Base-by-base conservation (phyloP, 1,139 yeast genomes). In the Saccharomycopsis crataegensis region DNA sequence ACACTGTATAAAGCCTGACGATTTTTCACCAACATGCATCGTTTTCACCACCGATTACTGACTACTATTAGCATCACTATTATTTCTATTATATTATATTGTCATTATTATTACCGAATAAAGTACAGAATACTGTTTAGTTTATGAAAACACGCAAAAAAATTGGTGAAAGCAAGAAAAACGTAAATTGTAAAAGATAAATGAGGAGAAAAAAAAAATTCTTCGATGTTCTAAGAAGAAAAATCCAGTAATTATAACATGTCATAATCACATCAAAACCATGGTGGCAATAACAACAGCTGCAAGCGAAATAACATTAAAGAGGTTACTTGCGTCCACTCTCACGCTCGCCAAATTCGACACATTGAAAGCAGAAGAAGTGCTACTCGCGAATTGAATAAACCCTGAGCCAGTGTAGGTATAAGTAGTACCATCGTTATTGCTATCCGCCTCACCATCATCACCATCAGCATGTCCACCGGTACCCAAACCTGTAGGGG, bases 401-500 rank as follows among this genome's bases (percentile, higher is more conserved):
- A 56, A 56, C n/a, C 61, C 54, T 16, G 67, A 59, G 12, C 38
- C 46, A n/a, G 58, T 55, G 34, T 53, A 55, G 4, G 64, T 58
- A 8, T 61, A 52, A 12, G 59, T 49, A 6, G 61, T 51, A 49
- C 60, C 58, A 33, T 60, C 55, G 43, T 60, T 55, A 40, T 61
- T 56, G 40, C 60, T 58, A 36, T 61, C 57, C 49, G 64, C 62
- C 28, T 62, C 60, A 33, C 68, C 57, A 14, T 52, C 59, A 9
- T 57, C 61, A 32, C 52, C 57, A 8, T 60, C 59, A n/a, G 40
- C 41, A 37, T 37, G 31, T 41, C 48, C 45, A 8, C 41, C 38
- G 33, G 42, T 41, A 38, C 43, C 46, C 7, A 31, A n/a, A 32
- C 46, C 46, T 14, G 51, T 41, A 14, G 51, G 53, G 12, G 46